Conservation (phyloP, 73 alveolate species). For the Paramecium biaurelia region DNA sequence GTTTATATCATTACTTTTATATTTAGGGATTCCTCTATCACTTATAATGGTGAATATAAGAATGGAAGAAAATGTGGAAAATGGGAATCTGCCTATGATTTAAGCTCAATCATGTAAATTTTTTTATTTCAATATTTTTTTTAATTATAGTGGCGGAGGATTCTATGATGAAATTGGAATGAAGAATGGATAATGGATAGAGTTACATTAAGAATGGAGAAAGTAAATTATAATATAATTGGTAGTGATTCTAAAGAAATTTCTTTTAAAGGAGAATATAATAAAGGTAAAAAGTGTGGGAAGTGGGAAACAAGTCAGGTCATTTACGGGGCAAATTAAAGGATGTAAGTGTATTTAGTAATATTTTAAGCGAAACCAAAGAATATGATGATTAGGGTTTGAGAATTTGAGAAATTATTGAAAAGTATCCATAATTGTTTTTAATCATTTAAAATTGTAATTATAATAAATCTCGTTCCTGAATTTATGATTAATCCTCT, state of each 20-base stretch:
- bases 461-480: too few species aligned
- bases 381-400: background rate
- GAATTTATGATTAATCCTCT: too few species aligned
- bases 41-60: background rate
- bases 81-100: background rate
- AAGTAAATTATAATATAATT: background rate
- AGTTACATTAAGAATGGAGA: background rate
- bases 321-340: too few species aligned
- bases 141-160: background rate
- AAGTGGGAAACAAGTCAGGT: background rate
- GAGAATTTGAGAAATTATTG: too few species aligned
- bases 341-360: too few species aligned
- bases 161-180: background rate
- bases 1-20: background rate
- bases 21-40: background rate
- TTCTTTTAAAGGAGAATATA: background rate
- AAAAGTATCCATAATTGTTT: too few species aligned
- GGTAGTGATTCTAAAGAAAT: background rate
- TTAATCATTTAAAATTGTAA: too few species aligned
- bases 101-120: background rate
- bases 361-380: background rate
- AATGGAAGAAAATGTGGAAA: background rate
- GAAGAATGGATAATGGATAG: background rate
- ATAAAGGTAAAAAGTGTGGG: background rate
- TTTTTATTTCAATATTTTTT: too few species aligned